A percentile compares a stretch with the other conserved stretches of the same genome.
Conservation (phyloP, 208 protist species). For the Leishmania tropica region DNA sequence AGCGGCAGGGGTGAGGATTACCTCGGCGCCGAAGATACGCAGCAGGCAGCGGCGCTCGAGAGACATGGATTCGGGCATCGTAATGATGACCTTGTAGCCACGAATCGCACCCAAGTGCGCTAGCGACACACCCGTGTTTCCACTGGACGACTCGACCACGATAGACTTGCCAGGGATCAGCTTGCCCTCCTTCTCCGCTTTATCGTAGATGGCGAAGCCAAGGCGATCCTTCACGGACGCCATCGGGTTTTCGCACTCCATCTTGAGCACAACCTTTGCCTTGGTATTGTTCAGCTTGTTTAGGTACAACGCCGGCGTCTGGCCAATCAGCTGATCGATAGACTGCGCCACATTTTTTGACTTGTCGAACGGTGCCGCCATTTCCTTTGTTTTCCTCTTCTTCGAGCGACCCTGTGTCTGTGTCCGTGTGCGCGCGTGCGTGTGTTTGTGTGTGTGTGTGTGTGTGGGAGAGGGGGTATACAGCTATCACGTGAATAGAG, state of each 20-base stretch:
- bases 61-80: constrained; percentile 93
- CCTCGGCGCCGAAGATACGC: constrained; percentile 83
- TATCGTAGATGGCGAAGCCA: constrained; percentile 76
- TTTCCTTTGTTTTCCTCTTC: neutral
- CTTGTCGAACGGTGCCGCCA: constrained; percentile 45
- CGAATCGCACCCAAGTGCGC: constrained; percentile 78
- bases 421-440: neutral
- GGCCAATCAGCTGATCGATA: constrained; percentile 85
- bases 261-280: constrained; percentile 84
- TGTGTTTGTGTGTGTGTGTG: neutral
- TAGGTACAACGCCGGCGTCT: constrained; percentile 90
- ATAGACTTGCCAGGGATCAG: constrained; percentile 81
- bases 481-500: neutral
- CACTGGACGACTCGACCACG: constrained; percentile 90
- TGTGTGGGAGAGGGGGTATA: too few relatives aligned
- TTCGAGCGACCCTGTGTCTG: neutral
- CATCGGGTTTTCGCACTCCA: constrained; percentile 88
- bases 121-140: constrained; percentile 91
- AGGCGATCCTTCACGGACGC: constrained; percentile 90
- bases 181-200: constrained; percentile 82
- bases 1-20: constrained; percentile 89
- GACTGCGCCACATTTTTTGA: constrained; percentile 62
- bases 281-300: constrained; percentile 78
- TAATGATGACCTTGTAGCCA: constrained; percentile 91
- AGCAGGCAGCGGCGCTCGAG: constrained; percentile 85